A percentile compares a stretch with the other conserved stretches of the same genome.
Evolutionary conservation across 2,329 filamentous ascomycete species (phyloP).

Genomic region (Botryosphaeria agaves): DNA sequence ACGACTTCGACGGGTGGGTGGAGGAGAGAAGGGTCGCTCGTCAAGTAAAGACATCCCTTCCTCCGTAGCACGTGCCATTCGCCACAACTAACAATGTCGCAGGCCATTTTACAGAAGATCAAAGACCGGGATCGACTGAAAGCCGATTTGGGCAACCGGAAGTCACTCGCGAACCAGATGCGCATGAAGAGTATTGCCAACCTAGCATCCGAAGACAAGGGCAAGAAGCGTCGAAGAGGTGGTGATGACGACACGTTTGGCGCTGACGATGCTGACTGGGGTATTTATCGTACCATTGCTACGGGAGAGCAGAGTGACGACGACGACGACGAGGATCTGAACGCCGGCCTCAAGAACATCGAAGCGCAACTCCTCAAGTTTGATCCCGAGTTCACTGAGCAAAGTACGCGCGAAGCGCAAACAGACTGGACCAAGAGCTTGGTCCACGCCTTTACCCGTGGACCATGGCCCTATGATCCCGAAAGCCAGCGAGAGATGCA

Average conservation of each 20-base stretch:
- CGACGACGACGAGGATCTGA: slow-evolving; percentile 80
- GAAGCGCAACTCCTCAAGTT: slow-evolving; percentile 75
- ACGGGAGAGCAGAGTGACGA: slow-evolving; percentile 69
- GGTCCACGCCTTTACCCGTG: slow-evolving; percentile 77
- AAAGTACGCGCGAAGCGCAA: slow-evolving; percentile 81
- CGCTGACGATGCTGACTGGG: slow-evolving; percentile 95
- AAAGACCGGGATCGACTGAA: slow-evolving; percentile 89
- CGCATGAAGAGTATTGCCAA: slow-evolving; percentile 98
- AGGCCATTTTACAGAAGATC: slow-evolving; percentile 59
- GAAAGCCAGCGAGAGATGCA: slow-evolving; percentile 65
- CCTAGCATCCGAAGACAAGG: slow-evolving; percentile 73
- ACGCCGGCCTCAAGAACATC: slow-evolving; percentile 52
- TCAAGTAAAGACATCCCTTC: slow-evolving; percentile 27
- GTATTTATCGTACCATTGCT: slow-evolving; percentile 84
- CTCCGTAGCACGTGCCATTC: too few species aligned
- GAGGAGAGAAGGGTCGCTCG: slow-evolving; percentile 62
- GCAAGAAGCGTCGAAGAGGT: slow-evolving; percentile 67
- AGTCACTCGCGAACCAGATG: slow-evolving; percentile 88
- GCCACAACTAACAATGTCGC: slow-evolving; percentile 14
- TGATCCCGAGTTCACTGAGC: slow-evolving; percentile 78
- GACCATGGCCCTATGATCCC: slow-evolving; percentile 69
- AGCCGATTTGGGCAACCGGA: slow-evolving; percentile 87
- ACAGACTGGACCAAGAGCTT: slow-evolving; percentile 89
- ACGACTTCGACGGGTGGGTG: slow-evolving; percentile 75
- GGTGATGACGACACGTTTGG: slow-evolving; percentile 94